These are phyloP conservation scores for Hyaloscypha bicolor DNA, from an alignment of 495 filamentous ascomycete species.

Conservation along the genomic window DNA sequence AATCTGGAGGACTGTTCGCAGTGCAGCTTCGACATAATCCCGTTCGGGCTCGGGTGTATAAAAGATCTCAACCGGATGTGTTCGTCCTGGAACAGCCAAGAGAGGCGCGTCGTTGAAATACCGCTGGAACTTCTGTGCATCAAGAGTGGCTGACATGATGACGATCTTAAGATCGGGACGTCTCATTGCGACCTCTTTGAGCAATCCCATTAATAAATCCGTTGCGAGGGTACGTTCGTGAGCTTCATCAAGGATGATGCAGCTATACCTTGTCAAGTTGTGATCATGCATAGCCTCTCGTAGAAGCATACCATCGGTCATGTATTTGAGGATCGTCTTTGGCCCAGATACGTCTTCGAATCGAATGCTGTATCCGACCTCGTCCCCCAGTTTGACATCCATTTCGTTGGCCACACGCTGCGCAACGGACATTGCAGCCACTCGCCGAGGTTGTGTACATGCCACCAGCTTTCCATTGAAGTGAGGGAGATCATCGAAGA, in stretches of 20 bases:
- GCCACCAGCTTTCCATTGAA: conserved; percentile 83
- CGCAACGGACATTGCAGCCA: conserved; percentile 98
- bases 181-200: conserved; percentile 81
- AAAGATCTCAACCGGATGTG: conserved; percentile 96
- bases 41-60: conserved; percentile 96
- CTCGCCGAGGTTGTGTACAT: conserved; percentile 96
- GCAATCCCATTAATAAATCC: conserved; percentile 92
- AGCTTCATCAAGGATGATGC: conserved; percentile 97
- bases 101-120: conserved; percentile 96
- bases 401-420: conserved; percentile 97
- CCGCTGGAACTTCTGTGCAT: conserved; percentile 97
- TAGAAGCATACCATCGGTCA: conserved; percentile 99
- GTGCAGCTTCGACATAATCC: conserved; percentile 94
- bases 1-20: conserved; percentile 94
- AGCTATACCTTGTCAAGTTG: conserved; percentile 87
- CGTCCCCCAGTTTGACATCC: conserved; percentile 90
- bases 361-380: conserved; percentile 98
- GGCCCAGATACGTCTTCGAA: conserved; percentile 94
- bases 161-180: conserved; percentile 91
- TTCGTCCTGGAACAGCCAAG: conserved; percentile 92
- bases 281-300: conserved; percentile 98
- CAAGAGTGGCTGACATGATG: conserved; percentile 97
- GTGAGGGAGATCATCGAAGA: conserved; percentile 95
- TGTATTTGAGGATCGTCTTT: conserved; percentile 96
- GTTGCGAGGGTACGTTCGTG: conserved; percentile 96